A percentile compares a stretch with the other conserved stretches of the same genome.
phyloP scores from a whole-genome alignment of 2,329 filamentous ascomycete genomes.

The Penicillium griseofulvum region DNA sequence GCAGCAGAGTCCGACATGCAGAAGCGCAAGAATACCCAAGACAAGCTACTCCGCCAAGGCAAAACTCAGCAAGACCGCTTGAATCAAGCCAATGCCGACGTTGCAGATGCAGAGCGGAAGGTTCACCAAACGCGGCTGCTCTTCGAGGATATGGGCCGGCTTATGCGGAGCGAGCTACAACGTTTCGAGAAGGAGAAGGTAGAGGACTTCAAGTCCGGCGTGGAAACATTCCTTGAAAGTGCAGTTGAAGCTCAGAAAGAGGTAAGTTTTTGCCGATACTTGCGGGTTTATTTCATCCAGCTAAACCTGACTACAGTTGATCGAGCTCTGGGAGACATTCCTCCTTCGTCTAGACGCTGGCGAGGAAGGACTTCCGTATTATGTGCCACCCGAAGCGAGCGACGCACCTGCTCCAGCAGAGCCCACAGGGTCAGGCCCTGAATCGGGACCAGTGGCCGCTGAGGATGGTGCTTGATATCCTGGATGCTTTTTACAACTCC shows the following conservation, averaged over 20 bases:
- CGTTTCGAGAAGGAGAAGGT: conserved; percentile 97
- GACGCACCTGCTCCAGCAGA: conserved; percentile 19
- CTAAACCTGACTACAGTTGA: conserved; percentile 58
- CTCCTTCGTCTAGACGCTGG: conserved; percentile 93
- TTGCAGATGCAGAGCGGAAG: conserved; percentile 89
- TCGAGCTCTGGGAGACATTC: conserved; percentile 98
- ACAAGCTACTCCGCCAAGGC: conserved; percentile 92
- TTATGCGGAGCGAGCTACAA: conserved; percentile 89
- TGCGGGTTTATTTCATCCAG: not conserved
- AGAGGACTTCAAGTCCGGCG: conserved; percentile 96
- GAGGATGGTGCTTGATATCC: conserved; percentile 15
- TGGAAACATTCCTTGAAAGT: conserved; percentile 96
- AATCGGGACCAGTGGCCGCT: conserved; percentile 10
- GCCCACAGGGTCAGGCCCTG: conserved; percentile 12
- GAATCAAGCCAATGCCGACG: conserved; percentile 87
- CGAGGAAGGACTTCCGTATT: conserved; percentile 65
- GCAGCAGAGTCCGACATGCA: conserved; percentile 82
- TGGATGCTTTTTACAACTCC: conserved; percentile 1
- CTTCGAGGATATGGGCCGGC: conserved; percentile 94
- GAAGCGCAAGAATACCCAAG: conserved; percentile 84
- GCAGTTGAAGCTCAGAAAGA: conserved; percentile 98
- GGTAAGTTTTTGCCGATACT: conserved; percentile 53
- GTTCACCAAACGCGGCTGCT: conserved; percentile 84
- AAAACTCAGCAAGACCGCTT: conserved; percentile 94
- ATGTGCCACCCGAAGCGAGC: conserved; percentile 29